Evolutionary conservation across 257 asterid genomes (phyloP).

Genomic region (Rhazya stricta): DNA sequence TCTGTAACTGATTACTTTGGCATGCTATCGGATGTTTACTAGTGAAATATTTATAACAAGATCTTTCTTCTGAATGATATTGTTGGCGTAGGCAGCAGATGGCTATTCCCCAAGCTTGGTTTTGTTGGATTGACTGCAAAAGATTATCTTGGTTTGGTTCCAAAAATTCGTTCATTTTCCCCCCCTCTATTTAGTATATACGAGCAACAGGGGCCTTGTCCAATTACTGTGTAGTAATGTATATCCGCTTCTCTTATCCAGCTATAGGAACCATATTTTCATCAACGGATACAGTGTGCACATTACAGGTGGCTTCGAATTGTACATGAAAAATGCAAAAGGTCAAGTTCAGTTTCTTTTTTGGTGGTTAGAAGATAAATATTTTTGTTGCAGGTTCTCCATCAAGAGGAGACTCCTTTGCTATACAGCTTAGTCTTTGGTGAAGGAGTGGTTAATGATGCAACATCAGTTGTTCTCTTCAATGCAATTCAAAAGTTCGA

Average conservation of each 20-base stretch:
- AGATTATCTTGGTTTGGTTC: slow-evolving; percentile 73
- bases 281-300: slow-evolving; percentile 94
- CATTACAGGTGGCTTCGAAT: slow-evolving; percentile 62
- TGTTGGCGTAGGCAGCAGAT: slow-evolving; percentile 51
- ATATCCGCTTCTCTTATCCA: slow-evolving; percentile 20
- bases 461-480: slow-evolving; percentile 90
- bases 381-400: slow-evolving; percentile 51
- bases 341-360: neutral
- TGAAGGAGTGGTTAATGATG: slow-evolving; percentile 98
- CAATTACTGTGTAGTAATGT: neutral
- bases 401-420: slow-evolving; percentile 93
- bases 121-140: slow-evolving; percentile 52
- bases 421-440: slow-evolving; percentile 94
- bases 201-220: neutral
- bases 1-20: neutral
- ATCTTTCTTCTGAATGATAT: neutral
- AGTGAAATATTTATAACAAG: neutral
- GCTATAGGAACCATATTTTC: slow-evolving; percentile 87
- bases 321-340: neutral
- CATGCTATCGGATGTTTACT: neutral
- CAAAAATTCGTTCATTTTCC: neutral
- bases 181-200: slow-evolving; percentile 3
- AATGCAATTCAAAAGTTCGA: slow-evolving; percentile 88
- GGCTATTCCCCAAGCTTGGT: slow-evolving; percentile 58
- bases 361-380: slow-evolving; percentile 7